Base-by-base conservation (phyloP, 2,329 filamentous ascomycete genomes). In the Parafenestella ontariensis region DNA sequence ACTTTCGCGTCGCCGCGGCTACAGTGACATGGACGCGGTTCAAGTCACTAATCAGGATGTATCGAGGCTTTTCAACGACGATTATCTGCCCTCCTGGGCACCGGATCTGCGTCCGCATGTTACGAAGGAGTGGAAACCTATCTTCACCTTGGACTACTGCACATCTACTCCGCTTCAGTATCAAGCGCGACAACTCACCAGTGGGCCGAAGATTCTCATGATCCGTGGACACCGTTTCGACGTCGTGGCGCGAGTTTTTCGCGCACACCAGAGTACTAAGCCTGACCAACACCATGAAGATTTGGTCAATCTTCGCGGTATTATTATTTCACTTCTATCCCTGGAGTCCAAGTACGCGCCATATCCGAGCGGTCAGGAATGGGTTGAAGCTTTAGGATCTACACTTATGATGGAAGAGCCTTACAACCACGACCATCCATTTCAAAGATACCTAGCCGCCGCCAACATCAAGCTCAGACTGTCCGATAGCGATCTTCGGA, bases 201-300 rank as follows among this genome's bases (percentile, higher is more conserved):
- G 5, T n/a, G 18, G 10, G 8, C 37, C 39, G 5, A n/a, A 18
- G 0, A 20, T 29, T 5, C 5, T 49, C 17, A 34, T 49, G 39
- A 42, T 49, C 5, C 46, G 37, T 18, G 46, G 46, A 11, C 46
- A 49, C 24, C 46, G 46, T 26, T 42, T 49, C 8, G 46, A 49
- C 23, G 17, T 17, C 7, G 23, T 49, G 4, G 8, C 5, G 3
- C 24, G 13, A 2, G 39, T 18, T 29, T 36, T 49, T 20, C 17
- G 34, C 17, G 26, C 43, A n/a, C 15, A n/a, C 6, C 26, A 31
- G 6, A 6, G 10, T 15, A 33, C 26, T 5, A 20, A 41, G 13
- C 26, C 46, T 9, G n/a, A 28, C 11, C 9, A 42, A 17, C 9
- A 18, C n/a, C 9, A 17, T 8, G 29, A 34, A 11, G 37, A 43